Evolutionary conservation across 2,329 filamentous ascomycete species (phyloP).

Genomic region (Colletotrichum sp.): DNA sequence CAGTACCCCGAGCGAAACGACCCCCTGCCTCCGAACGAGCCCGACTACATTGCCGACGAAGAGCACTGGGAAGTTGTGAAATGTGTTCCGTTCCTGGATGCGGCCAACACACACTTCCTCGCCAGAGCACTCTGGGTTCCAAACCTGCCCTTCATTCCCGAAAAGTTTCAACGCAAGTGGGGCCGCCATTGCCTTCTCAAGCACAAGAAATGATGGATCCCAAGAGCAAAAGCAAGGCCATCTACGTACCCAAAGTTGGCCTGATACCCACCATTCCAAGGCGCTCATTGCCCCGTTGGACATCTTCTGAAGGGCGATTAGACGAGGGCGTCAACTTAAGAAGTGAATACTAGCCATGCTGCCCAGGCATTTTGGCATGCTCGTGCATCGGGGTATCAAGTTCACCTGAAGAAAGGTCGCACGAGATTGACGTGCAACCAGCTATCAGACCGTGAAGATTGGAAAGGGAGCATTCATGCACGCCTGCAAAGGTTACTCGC

Average conservation of each 20-base stretch:
- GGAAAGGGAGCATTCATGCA: not conserved
- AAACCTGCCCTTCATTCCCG: conserved; percentile 70
- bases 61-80: conserved; percentile 79
- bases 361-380: not conserved
- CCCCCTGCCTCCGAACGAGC: conserved; percentile 70
- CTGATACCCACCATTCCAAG: not conserved
- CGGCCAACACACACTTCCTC: conserved; percentile 72
- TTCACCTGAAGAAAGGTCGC: not conserved
- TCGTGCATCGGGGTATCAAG: not conserved
- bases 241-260: not conserved
- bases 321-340: not conserved
- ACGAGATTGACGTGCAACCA: not conserved
- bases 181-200: conserved; percentile 86
- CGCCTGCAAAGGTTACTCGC: not conserved
- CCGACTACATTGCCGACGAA: conserved; percentile 76
- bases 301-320: not conserved
- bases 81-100: conserved; percentile 83
- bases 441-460: not conserved
- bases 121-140: conserved; percentile 86
- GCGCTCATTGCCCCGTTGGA: not conserved
- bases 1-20: conserved; percentile 68
- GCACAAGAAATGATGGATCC: conserved; percentile 46
- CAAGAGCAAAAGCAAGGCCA: not conserved
- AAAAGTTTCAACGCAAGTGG: conserved; percentile 76
- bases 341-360: not conserved